phyloP scores from a whole-genome alignment of 352 stramenopile genomes.

The Peronospora destructor region DNA sequence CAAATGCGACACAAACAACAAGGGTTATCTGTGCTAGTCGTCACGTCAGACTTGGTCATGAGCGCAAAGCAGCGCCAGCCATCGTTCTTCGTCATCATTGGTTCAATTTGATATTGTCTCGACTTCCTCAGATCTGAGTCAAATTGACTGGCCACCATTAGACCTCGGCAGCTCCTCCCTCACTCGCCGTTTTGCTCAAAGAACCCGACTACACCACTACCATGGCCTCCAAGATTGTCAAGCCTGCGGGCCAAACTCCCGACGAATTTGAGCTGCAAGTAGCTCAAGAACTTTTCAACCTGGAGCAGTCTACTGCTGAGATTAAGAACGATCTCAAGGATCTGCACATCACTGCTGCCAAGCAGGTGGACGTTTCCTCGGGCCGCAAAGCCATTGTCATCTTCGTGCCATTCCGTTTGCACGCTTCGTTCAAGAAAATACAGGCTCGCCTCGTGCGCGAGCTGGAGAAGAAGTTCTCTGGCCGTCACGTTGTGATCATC shows the following conservation, averaged over 20 bases:
- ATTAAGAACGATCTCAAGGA: slow-evolving; percentile 97
- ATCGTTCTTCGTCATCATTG: too few relatives aligned
- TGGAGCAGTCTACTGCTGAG: slow-evolving; percentile 91
- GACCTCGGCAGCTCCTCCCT: too few relatives aligned
- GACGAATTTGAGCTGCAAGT: slow-evolving; percentile 88
- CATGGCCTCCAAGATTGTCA: slow-evolving; percentile 84
- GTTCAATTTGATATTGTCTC: too few relatives aligned
- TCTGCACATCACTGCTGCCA: slow-evolving; percentile 98
- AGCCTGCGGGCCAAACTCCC: slow-evolving; percentile 75
- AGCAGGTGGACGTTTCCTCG: slow-evolving; percentile 95
- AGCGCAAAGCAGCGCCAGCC: too few relatives aligned
- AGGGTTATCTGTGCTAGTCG: too few relatives aligned
- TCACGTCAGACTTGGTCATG: too few relatives aligned
- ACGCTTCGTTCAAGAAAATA: slow-evolving; percentile 98
- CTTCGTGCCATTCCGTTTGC: slow-evolving; percentile 98
- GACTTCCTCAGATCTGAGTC: slow-evolving; percentile 22
- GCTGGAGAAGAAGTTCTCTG: slow-evolving; percentile 99
- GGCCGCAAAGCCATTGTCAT: slow-evolving; percentile 97
- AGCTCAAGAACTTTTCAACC: slow-evolving; percentile 80
- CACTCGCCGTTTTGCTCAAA: slow-evolving; percentile 32
- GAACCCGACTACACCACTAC: slow-evolving; percentile 30
- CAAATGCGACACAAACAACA: too few relatives aligned
- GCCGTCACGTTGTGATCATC: slow-evolving; percentile 98
- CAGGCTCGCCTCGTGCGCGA: slow-evolving; percentile 96
- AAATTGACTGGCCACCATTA: slow-evolving; percentile 29